Conservation (phyloP, 1,284 basidiomycete genomes). For the Flammula alnicola region DNA sequence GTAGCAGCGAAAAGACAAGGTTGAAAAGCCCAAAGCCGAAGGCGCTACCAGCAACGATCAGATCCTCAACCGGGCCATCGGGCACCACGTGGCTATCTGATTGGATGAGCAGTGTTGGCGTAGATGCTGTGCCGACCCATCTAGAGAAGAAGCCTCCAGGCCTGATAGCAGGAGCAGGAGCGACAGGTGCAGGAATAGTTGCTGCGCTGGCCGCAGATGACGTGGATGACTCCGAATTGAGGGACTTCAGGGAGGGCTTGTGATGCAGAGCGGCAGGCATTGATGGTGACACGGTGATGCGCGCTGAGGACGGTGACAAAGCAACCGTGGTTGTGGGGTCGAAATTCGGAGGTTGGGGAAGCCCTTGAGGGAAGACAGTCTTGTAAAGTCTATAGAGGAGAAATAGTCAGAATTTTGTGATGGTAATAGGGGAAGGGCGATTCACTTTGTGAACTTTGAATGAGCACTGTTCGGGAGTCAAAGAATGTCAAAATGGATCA, state of each 20-base stretch:
- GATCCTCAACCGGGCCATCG: constrained; percentile 68
- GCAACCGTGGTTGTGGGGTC: constrained; percentile 34
- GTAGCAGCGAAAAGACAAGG: constrained; percentile 75
- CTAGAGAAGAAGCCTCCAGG: constrained; percentile 40
- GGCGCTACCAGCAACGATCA: constrained; percentile 73
- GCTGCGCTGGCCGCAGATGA: constrained; percentile 32
- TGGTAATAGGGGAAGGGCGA: background rate
- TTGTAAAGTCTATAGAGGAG: constrained; percentile 62
- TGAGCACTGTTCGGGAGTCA: constrained; percentile 55
- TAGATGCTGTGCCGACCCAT: constrained; percentile 31
- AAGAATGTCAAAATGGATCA: constrained; percentile 10
- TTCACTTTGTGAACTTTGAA: constrained; percentile 72
- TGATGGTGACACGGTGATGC: constrained; percentile 23
- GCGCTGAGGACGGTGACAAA: constrained; percentile 43
- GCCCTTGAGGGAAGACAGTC: constrained; percentile 69
- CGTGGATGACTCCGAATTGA: constrained; percentile 25
- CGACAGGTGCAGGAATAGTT: constrained; percentile 19
- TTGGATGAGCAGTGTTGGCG: constrained; percentile 27
- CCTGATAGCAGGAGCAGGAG: constrained; percentile 9
- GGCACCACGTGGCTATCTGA: constrained; percentile 23
- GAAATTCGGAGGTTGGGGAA: constrained; percentile 48
- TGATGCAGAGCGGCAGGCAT: constrained; percentile 27
- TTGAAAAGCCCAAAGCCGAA: constrained; percentile 81
- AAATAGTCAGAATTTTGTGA: background rate
- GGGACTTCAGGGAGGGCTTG: constrained; percentile 30